Conservation (phyloP, 1,139 yeast genomes). For the Diutina pseudorugosa region DNA sequence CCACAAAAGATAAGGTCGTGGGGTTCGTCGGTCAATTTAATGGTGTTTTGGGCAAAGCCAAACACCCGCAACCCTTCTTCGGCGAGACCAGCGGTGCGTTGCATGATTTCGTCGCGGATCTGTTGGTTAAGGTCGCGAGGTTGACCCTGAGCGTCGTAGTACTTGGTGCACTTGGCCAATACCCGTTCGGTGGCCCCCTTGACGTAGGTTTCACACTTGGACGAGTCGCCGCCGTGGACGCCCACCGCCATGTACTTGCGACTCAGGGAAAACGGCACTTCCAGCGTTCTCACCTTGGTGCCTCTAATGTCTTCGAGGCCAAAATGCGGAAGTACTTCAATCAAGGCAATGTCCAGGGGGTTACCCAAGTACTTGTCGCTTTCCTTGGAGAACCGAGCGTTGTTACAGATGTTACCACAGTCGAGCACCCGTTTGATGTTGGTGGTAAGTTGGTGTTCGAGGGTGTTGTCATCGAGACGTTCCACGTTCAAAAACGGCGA, state of each 20-base stretch:
- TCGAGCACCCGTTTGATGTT: slow-evolving; percentile 47
- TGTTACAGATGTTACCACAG: slow-evolving; percentile 73
- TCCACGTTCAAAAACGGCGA: slow-evolving; percentile 37
- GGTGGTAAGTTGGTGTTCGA: slow-evolving; percentile 33
- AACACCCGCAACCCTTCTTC: slow-evolving; percentile 78
- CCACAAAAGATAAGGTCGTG: slow-evolving; percentile 66
- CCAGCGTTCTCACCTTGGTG: slow-evolving; percentile 45
- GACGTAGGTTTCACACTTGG: slow-evolving; percentile 47
- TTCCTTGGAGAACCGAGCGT: slow-evolving; percentile 59
- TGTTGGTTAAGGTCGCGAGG: slow-evolving; percentile 41
- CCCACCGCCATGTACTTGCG: slow-evolving; percentile 87
- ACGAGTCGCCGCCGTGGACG: slow-evolving; percentile 45
- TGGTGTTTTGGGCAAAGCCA: slow-evolving; percentile 54
- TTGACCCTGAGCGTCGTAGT: slow-evolving; percentile 45
- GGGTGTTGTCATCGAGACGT: slow-evolving; percentile 26
- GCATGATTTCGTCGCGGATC: slow-evolving; percentile 29
- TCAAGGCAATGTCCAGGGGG: slow-evolving; percentile 85
- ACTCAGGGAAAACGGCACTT: slow-evolving; percentile 73
- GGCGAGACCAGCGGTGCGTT: slow-evolving; percentile 56
- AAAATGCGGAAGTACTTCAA: slow-evolving; percentile 62
- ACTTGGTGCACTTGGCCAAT: slow-evolving; percentile 48
- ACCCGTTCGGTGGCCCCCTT: slow-evolving; percentile 86
- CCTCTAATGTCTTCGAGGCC: slow-evolving; percentile 61
- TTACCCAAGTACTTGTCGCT: slow-evolving; percentile 72
- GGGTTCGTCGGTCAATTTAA: slow-evolving; percentile 27